phyloP scores from a whole-genome alignment of 805 yeast genomes.

The Torulaspora quercuum region DNA sequence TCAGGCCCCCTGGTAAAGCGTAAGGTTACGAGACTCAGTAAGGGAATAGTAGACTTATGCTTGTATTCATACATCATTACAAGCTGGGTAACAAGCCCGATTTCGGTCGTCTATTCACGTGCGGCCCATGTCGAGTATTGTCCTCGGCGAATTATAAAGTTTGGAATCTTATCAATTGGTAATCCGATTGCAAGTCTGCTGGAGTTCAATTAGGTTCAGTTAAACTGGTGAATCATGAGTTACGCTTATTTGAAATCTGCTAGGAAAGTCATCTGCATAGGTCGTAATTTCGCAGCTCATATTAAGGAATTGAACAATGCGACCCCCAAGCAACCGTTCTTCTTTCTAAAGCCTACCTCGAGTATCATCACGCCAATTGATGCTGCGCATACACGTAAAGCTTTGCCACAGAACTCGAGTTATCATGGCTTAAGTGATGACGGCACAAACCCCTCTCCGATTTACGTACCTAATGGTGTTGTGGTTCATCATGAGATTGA shows the following conservation, averaged over 20 bases:
- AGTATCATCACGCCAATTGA: constrained; percentile 60
- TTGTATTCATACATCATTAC: no score
- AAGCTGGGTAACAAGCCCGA: no score
- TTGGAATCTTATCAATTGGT: no score
- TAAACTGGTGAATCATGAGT: constrained; percentile 41
- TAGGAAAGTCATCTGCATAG: constrained; percentile 86
- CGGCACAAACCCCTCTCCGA: constrained; percentile 57
- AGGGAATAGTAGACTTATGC: no score
- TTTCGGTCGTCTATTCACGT: no score
- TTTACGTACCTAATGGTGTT: constrained; percentile 77
- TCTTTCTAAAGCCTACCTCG: constrained; percentile 85
- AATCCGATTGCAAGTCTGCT: no score
- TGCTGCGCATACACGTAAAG: constrained; percentile 2
- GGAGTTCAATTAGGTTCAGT: no score
- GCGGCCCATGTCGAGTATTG: no score
- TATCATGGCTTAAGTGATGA: constrained; percentile 28
- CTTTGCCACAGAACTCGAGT: constrained; percentile 17
- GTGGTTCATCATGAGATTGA: constrained; percentile 91
- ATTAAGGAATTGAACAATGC: constrained; percentile 82
- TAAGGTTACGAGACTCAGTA: no score
- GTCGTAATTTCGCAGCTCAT: constrained; percentile 96
- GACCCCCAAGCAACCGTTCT: constrained; percentile 83
- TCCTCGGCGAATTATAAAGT: no score
- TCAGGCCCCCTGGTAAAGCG: no score
- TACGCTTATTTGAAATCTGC: constrained; percentile 56